Conservation (phyloP, 2,329 filamentous ascomycete species). For the Fusarium sp. region DNA sequence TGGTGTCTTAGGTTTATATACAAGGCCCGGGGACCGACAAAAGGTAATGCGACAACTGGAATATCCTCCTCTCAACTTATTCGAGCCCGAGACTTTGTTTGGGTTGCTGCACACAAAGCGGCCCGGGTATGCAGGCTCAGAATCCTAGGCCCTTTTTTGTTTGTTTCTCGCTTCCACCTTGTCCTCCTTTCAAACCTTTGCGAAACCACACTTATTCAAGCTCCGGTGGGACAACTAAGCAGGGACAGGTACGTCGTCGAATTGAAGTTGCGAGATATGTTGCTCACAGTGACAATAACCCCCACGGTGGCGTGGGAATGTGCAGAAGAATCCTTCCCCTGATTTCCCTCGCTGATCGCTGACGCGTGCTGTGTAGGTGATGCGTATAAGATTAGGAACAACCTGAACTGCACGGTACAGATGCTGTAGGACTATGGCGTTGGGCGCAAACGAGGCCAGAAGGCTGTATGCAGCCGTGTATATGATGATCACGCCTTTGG, state of each 20-base stretch:
- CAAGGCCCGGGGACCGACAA: conserved; percentile 30
- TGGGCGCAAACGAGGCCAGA: conserved; percentile 36
- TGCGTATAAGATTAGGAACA: conserved; percentile 31
- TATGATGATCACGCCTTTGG: conserved; percentile 40
- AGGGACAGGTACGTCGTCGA: conserved; percentile 40
- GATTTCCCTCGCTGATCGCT: conserved; percentile 21
- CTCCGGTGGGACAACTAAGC: conserved; percentile 48
- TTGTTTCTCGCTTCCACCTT: conserved; percentile 26
- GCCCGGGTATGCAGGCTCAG: conserved; percentile 50
- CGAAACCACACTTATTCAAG: conserved; percentile 49
- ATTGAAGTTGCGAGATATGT: conserved; percentile 28
- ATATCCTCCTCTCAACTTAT: conserved; percentile 39
- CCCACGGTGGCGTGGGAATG: conserved; percentile 39
- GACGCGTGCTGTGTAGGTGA: conserved; percentile 26
- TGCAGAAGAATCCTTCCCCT: conserved; percentile 28
- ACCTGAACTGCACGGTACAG: conserved; percentile 22
- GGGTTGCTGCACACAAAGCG: conserved; percentile 41
- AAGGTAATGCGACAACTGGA: conserved; percentile 34
- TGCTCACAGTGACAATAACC: conserved; percentile 32
- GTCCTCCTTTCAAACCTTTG: conserved; percentile 45
- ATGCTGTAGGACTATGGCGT: conserved; percentile 38
- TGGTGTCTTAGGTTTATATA: conserved; percentile 65
- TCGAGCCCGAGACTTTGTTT: conserved; percentile 26
- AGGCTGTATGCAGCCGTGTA: conserved; percentile 39
- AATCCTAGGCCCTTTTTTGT: conserved; percentile 36